phyloP scores from a whole-genome alignment of 2,329 filamentous ascomycete species.

The Ceratocystis lukuohia region DNA sequence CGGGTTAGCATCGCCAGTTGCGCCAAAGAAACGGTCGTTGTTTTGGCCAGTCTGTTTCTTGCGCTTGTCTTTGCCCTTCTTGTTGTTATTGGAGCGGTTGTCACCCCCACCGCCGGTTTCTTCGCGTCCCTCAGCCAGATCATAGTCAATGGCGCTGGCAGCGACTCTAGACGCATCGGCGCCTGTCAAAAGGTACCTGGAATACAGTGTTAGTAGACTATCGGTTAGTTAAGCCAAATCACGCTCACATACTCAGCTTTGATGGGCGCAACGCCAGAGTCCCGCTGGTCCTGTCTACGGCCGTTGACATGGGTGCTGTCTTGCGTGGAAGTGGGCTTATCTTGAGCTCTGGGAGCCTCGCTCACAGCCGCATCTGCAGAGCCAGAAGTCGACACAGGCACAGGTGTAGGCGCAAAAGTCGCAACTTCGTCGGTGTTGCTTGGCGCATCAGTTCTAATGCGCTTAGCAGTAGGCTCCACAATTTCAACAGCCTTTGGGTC shows the following conservation, averaged over 20 bases:
- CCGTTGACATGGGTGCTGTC: conserved; percentile 40
- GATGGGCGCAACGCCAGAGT: conserved; percentile 25
- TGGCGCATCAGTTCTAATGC: conserved; percentile 33
- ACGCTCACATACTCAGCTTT: conserved; percentile 28
- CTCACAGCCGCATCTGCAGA: background rate
- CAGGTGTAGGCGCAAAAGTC: conserved; percentile 12
- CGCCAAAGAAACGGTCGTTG: conserved; percentile 66
- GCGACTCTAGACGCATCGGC: conserved; percentile 32
- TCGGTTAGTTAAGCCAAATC: conserved; percentile 4
- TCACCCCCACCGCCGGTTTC: conserved; percentile 33
- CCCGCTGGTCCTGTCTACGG: conserved; percentile 24
- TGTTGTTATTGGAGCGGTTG: conserved; percentile 29
- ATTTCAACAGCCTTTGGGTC: background rate
- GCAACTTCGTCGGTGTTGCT: conserved; percentile 9
- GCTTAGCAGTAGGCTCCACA: conserved; percentile 41
- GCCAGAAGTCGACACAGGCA: conserved; percentile 21
- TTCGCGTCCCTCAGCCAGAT: conserved; percentile 26
- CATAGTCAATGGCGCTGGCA: conserved; percentile 28
- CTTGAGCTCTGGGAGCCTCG: conserved; percentile 19
- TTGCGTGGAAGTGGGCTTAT: conserved; percentile 23
- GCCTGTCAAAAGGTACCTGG: conserved; percentile 39
- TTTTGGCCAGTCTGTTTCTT: conserved; percentile 55
- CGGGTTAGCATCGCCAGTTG: conserved; percentile 60
- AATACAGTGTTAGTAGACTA: background rate
- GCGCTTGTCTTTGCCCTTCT: conserved; percentile 32